Percentiles rank a stretch among this genome's conserved stretches.
phyloP scores from a whole-genome alignment of 176 grass and related monocot genomes.

The Calamus simplicifolius region DNA sequence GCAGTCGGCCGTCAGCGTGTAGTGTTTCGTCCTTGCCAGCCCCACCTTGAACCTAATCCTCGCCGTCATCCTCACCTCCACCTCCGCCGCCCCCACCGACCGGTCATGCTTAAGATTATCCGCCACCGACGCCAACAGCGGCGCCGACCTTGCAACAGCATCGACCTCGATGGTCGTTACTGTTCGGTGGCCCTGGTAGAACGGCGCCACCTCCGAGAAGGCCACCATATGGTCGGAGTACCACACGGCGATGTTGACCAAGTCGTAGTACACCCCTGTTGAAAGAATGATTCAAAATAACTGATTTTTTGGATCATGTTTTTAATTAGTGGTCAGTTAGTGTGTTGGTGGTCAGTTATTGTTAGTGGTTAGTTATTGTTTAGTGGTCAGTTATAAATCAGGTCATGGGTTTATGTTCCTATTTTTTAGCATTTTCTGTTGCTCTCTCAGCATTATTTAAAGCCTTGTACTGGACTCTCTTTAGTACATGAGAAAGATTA shows the following conservation, averaged over 20 bases:
- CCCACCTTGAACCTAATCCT: constrained; percentile 63
- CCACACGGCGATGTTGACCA: constrained; percentile 45
- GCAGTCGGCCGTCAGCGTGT: constrained; percentile 60
- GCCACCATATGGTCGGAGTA: constrained; percentile 38
- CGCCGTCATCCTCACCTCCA: constrained; percentile 61
- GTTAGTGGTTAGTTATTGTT: too few relatives aligned
- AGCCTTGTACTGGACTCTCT: too few relatives aligned
- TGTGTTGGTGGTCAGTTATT: too few relatives aligned
- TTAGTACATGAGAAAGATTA: too few relatives aligned
- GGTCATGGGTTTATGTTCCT: too few relatives aligned
- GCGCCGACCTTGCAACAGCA: constrained; percentile 5
- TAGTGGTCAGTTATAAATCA: too few relatives aligned
- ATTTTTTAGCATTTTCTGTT: too few relatives aligned
- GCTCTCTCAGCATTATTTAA: too few relatives aligned
- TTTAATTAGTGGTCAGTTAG: too few relatives aligned
- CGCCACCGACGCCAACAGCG: constrained; percentile 26
- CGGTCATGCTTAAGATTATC: constrained; percentile 31
- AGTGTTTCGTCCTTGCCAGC: constrained; percentile 35
- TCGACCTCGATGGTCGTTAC: constrained; percentile 39
- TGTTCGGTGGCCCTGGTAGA: constrained; percentile 48
- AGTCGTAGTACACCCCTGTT: constrained; percentile 64
- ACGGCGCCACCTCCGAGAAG: constrained; percentile 35
- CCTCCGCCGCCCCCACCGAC: constrained; percentile 24
- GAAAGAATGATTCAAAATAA: too few relatives aligned
- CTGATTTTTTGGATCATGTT: too few relatives aligned